Base-by-base conservation (phyloP, 108 stramenopile genomes). In the Nitzschia sp. region DNA sequence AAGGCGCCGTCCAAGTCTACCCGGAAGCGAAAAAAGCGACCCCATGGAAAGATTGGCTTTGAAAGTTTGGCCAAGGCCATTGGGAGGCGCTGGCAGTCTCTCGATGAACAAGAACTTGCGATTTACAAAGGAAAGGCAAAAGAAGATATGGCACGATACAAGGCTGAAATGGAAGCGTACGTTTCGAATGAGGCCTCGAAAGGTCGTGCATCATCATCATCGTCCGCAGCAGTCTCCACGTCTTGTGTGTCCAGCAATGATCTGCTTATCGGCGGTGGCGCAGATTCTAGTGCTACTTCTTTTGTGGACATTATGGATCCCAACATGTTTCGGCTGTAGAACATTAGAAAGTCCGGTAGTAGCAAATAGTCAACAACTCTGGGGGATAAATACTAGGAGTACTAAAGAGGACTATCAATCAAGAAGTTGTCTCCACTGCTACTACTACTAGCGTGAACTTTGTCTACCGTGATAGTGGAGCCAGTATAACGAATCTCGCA, bases 31-130 rank as follows among this genome's bases (percentile, higher is more conserved):
- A 57, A 57, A 29, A 50, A 50, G 48, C 48, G 48, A 4, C 80
- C 85, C 8, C 84, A 86, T 72, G 85, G 88, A n/a, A 90, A 90
- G 69, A 90, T 90, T 74, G 81, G 85, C 4, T 90, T 90, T 71
- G 84, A 90, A 45, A 75, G 61, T 27, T 73, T 90, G 1, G 88
- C 85, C 58, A 87, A 85, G 65, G 45, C 74, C 8, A 87, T 92
- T 61, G 87, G 84, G 2, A 54, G 66, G 35, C 74, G 85, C 33
- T 92, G 91, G 91, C 80, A 89, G 60, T 71, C 78, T 5, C 71
- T 87, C 29, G 56, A 68, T 19, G 53, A 57, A 6, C 73, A 63
- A 2, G 71, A 70, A 21, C 64, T 87, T 27, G 79, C 77, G 17
- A 63, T 85, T 41, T 92, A 83, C 75, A 81, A 85, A 64, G 58